Base-by-base conservation (phyloP, 75 land plant species). In the Larix kaempferi region DNA sequence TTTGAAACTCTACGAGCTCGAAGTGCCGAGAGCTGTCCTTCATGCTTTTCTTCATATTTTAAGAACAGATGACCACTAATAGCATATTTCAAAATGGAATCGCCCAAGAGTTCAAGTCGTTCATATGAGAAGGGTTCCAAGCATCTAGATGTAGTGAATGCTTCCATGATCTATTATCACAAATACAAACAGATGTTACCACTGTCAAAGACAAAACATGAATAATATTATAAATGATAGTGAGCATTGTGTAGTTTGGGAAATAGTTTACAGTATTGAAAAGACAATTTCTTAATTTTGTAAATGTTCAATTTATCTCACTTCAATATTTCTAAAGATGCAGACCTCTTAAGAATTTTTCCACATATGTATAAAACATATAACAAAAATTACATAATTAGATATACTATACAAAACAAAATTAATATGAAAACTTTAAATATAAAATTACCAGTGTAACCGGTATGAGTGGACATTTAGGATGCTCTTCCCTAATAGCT, bases 71-170 rank as follows among this genome's bases (percentile, higher is more conserved):
- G 73, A 63, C 91, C 82, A 83, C 98, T 91, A 49, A 90, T 89
- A 29, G 88, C 87, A 83, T 98, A 98, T 78, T 98, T 98, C n/a
- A 95, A 74, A 41, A 95, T 88, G 3, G 99, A 98, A 81, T 98
- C 99, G 6, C 99, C 99, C 56, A 98, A 81, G 55, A 98, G 77
- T 74, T 98, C 98, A 54, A 95, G 79, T 2, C 91, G 89, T 81
- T 98, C 98, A 80, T 91, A 82, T 8, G 93, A 93, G 76, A 95
- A 95, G 37, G 76, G 78, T 59, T 98, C 98, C 67, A 85, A 85
- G 73, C 96, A 91, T 80, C 98, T 82, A 22, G 81, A 71, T 59
- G 91, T 91, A 78, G 99, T 95, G 39, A 95, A 79, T 52, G 99
- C 95, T 86, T 98, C 94, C 73, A 98, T 74, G 75, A 95, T 89